A percentile compares a stretch with the other conserved stretches of the same genome.
phyloP scores from a whole-genome alignment of 108 stramenopile species.

The Aurantiochytrium sp. region DNA sequence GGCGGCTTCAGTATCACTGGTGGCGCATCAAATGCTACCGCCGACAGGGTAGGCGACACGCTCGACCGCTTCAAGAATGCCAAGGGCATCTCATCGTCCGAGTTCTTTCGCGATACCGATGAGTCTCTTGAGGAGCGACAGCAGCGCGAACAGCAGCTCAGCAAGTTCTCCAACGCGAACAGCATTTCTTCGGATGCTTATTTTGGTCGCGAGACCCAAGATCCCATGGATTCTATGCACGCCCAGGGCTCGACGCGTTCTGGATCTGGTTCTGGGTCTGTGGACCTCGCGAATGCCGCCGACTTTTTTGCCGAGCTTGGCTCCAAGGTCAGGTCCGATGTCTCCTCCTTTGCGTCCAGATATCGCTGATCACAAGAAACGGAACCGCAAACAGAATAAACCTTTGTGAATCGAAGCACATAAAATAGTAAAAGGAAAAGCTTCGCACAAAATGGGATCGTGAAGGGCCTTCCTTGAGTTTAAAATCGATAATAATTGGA shows the following conservation, averaged over 20 bases:
- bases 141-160: not conserved
- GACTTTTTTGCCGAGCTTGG: constrained; percentile 7
- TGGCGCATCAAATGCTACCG: not conserved
- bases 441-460: too few relatives aligned
- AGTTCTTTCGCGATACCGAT: not conserved
- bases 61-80: not conserved
- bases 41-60: not conserved
- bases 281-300: not conserved
- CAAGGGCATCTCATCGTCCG: not conserved
- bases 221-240: not conserved
- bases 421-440: too few relatives aligned
- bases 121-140: not conserved
- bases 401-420: too few relatives aligned
- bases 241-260: not conserved
- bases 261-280: not conserved
- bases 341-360: not conserved
- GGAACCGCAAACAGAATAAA: too few relatives aligned
- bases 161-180: not conserved
- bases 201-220: not conserved
- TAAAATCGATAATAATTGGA: too few relatives aligned
- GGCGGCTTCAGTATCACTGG: not conserved
- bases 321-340: not conserved
- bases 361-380: not conserved
- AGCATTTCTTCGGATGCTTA: not conserved
- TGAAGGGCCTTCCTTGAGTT: too few relatives aligned